Evolutionary conservation across 2,329 filamentous ascomycete genomes (phyloP), one percentile per base, ranked within the genome.

Genomic region (Tolypocladium paradoxum): DNA sequence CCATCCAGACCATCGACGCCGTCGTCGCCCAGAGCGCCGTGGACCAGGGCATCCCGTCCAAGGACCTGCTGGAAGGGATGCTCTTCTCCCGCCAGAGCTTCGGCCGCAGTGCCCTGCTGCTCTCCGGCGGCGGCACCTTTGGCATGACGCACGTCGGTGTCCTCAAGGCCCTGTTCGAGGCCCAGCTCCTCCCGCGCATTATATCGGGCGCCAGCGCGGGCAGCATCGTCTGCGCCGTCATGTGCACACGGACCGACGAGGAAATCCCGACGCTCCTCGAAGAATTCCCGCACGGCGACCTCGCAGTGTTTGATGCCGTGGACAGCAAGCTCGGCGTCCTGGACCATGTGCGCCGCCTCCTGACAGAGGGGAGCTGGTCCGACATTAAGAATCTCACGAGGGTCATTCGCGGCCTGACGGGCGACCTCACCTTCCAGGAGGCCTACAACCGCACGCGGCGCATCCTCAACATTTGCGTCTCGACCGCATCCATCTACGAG

Each of bases 101-200:
- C 63, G 90, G 90, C n/a, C 79, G 90, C 56, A 93, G 85, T 57
- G 90, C 89, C 0, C 72, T 96, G 50, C 74, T 95, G 11, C 74
- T 96, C 11, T 95, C 90, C 5, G 90, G 90, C 8, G 90, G 90
- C 2, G 90, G 87, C 1, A 93, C 90, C 0, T 90, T 95, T 70
- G 90, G 90, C 40, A 95, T 96, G 88, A 88, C 88, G 55, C 90
- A 96, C 65, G 87, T 95, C 52, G 90, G 90, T 1, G 90, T 96
- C 3, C 73, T 95, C 52, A 95, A 95, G 67, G 79, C 85, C 4
- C 75, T 96, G 3, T 90, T 84, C 66, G 83, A 93, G 62, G 77
- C 81, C 4, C 79, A 81, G 8, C 75, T 95, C 14, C 76, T 96
- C 2, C 90, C 90, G 3, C 84, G 89, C 48, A 91, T 95, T 65